Evolutionary conservation across 2,329 filamentous ascomycete species (phyloP).

Genomic region (Sclerotinia minor): DNA sequence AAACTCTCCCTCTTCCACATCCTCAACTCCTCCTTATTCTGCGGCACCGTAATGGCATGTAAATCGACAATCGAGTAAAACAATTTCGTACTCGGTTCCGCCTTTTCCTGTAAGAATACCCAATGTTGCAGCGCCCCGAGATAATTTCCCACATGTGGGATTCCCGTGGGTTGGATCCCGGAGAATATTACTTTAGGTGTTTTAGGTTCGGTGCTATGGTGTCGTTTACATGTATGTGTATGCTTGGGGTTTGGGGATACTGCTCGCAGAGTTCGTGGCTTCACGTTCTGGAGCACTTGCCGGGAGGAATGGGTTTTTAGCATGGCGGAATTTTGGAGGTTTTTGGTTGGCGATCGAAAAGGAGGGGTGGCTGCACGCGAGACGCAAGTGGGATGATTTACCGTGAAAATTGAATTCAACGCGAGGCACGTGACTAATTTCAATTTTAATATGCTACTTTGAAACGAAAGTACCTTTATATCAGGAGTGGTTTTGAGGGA

Average conservation of each 20-base stretch:
- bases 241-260: neutral
- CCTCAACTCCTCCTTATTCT: conserved; percentile 61
- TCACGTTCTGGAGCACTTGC: conserved; percentile 19
- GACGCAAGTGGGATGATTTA: neutral
- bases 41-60: conserved; percentile 83
- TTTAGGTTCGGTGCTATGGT: neutral
- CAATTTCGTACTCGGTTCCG: conserved; percentile 58
- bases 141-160: conserved; percentile 95
- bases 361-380: conserved; percentile 7
- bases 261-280: conserved; percentile 18
- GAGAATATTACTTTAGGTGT: conserved; percentile 69
- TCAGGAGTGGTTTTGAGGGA: neutral
- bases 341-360: neutral
- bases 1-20: conserved; percentile 71
- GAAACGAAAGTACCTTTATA: neutral
- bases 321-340: neutral
- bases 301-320: neutral
- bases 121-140: conserved; percentile 85
- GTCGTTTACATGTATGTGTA: neutral
- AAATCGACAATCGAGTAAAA: conserved; percentile 90
- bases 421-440: conserved; percentile 10
- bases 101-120: conserved; percentile 73
- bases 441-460: neutral
- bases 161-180: conserved; percentile 92
- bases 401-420: neutral